Base-by-base conservation (phyloP, 306 rosid genomes). In the Pyrus pyrifolia region DNA sequence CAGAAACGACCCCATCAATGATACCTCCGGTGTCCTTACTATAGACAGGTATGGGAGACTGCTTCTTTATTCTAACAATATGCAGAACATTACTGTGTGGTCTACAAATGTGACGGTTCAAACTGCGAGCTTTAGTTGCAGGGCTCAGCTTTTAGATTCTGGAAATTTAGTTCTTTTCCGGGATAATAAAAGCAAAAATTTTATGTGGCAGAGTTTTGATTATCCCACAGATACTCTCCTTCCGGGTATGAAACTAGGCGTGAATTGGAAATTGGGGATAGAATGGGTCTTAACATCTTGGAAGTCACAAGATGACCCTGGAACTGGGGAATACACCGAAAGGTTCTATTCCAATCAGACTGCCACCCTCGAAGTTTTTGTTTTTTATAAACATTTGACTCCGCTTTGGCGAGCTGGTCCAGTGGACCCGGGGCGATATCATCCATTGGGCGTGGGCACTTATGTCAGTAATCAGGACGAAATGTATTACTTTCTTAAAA, bases 141-240 rank as follows among this genome's bases (percentile, higher is more conserved):
- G 21, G 23, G 82, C 61, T 13, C 73, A 72, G 27, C 52, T 79
- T 2, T 40, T 71, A 10, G 78, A 72, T 53, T 49, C 73, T 17
- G 78, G 82, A 27, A 79, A 79, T 17, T 67, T 79, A 23, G 35
- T 79, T 25, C 10, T 79, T 58, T 30, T 23, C 11, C 38, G 3
- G 11, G 44, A 4, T 4, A 42, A 2, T 6, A 81, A 70, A 3
- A 60, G 21, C 10, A 29, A 9, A 19, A 21, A 67, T 7, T 15
- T 63, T 5, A 38, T 44, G 9, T 85, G 91, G 91, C 82, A 83
- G 57, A 79, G 91, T 71, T 88, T 83, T 72, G 83, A 88, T 72
- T n/a, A 75, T 46, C 89, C 83, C 0, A 4, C 81, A 1, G 76
- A 88, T 38, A 85, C 86, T 12, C 0, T 40, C 7, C 87, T 88